Base-by-base conservation (phyloP, 495 filamentous ascomycete genomes). In the Letharia columbiana region DNA sequence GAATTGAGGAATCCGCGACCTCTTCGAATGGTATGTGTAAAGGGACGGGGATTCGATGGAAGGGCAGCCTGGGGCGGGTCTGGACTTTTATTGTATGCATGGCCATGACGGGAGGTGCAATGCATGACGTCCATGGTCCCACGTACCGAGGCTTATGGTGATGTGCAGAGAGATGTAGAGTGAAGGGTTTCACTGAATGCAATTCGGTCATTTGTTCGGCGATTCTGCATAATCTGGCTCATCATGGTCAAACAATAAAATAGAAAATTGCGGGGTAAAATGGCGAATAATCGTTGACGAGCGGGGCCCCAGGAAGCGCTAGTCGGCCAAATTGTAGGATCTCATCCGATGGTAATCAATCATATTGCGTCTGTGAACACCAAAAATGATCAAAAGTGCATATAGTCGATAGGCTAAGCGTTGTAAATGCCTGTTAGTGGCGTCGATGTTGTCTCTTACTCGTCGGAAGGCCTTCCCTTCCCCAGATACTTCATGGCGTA, bases 261-360 rank as follows among this genome's bases (percentile, higher is more conserved):
- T 17, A 35, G 52, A 56, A 56, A 28, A 13, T 56, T 56, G 52
- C 52, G 52, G 52, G 52, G 52, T 56, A 56, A 35, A 56, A 56
- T 0, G 1, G 12, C 12, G 6, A 18, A 56, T 56, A 0, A 52
- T 7, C 52, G 52, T 56, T 56, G 28, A 56, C 13, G 31, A 56
- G 52, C 52, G 52, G 52, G 31, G 31, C 23, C 50, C 50, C 50
- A 54, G n/a, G 23, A 12, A 31, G 31, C 28, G 17, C 52, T 56
- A 56, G 52, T 56, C 52, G 31, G 52, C 28, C 28, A 17, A 20
- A 1, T 56, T 1, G 12, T 13, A 52, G 49, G 9, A 52, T 52
- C 10, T 28, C 49, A 52, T 52, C 49, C 49, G 49, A 52, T 11
- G 45, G 45, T 8, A 49, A 1, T 49, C 45, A 49, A 49, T 49